Percentiles rank a stretch among this genome's conserved stretches.
Evolutionary conservation across 2,329 filamentous ascomycete genomes (phyloP).

Genomic region (Ophiocordyceps camponoti-saundersi): DNA sequence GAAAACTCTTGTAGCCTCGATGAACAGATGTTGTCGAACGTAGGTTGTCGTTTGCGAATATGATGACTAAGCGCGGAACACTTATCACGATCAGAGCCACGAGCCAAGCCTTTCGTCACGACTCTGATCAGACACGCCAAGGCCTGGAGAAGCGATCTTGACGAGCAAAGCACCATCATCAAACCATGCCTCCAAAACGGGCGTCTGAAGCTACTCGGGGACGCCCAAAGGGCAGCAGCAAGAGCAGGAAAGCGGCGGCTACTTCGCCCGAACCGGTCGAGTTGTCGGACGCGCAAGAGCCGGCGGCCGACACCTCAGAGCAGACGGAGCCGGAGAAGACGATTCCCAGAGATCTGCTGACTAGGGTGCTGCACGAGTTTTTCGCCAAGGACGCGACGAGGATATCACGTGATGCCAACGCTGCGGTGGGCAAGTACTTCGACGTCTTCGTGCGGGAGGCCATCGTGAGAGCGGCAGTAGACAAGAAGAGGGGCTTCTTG

Average conservation of each 20-base stretch:
- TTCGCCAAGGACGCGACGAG: constrained; percentile 57
- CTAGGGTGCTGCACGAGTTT: constrained; percentile 60
- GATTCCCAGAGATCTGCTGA: constrained; percentile 60
- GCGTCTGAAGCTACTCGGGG: constrained; percentile 18
- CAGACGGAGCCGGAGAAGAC: constrained; percentile 21
- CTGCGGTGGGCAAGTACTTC: constrained; percentile 66
- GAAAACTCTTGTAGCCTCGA: no score
- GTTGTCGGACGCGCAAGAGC: constrained; percentile 11
- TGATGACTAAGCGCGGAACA: no score
- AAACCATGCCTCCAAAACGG: constrained; percentile 25
- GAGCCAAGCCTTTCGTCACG: background rate
- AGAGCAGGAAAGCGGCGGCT: constrained; percentile 8
- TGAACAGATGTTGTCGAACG: no score
- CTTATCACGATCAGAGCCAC: background rate
- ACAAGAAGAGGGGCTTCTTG: constrained; percentile 52
- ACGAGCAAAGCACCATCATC: background rate
- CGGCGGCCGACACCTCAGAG: constrained; percentile 11
- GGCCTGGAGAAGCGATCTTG: background rate
- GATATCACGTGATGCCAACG: constrained; percentile 62
- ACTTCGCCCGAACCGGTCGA: constrained; percentile 18
- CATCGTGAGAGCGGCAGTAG: constrained; percentile 59
- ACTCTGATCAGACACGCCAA: background rate
- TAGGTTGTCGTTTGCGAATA: no score
- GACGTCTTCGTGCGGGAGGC: constrained; percentile 85
- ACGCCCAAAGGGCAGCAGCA: constrained; percentile 13